phyloP scores from a whole-genome alignment of 805 yeast genomes.

The Isabelozyma gotoi region DNA sequence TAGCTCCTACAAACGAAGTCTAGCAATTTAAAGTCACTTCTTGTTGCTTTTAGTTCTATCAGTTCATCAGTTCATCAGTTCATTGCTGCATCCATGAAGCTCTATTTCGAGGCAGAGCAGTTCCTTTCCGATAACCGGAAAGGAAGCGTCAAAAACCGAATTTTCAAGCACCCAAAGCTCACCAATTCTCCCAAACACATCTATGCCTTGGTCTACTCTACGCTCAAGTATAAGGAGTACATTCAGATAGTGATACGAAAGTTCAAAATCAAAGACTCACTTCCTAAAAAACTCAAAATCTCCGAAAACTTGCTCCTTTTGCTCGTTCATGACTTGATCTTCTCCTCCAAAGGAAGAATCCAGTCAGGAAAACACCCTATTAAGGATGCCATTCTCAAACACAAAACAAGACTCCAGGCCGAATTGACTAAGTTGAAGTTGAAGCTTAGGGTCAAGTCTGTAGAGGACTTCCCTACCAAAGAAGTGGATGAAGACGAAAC shows the following conservation, averaged over 20 bases:
- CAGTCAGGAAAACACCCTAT: conserved; percentile 87
- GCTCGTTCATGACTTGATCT: conserved; percentile 76
- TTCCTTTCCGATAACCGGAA: conserved; percentile 27
- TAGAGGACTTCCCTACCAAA: conserved; percentile 44
- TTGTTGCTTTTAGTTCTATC: too few relatives aligned
- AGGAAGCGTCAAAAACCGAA: conserved; percentile 37
- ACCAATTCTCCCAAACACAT: conserved; percentile 74
- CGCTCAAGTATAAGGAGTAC: conserved; percentile 68
- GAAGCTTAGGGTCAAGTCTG: conserved; percentile 60
- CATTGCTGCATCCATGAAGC: conserved; percentile 35
- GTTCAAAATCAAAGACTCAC: conserved; percentile 60
- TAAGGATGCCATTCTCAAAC: conserved; percentile 75
- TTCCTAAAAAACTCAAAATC: conserved; percentile 40
- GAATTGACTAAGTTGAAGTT: conserved; percentile 79
- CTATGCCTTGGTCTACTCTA: conserved; percentile 78
- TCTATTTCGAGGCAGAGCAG: conserved; percentile 44
- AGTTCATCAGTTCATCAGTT: too few relatives aligned
- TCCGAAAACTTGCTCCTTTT: conserved; percentile 57
- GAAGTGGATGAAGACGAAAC: conserved; percentile 50
- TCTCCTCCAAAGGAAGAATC: conserved; percentile 75
- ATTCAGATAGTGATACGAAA: conserved; percentile 62
- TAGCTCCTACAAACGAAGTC: too few relatives aligned
- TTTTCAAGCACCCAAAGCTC: conserved; percentile 32
- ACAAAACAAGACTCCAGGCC: conserved; percentile 78
- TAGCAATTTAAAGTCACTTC: too few relatives aligned